Base-by-base conservation (phyloP, 441 rosid genomes). In the Rhodomyrtus psidioides region DNA sequence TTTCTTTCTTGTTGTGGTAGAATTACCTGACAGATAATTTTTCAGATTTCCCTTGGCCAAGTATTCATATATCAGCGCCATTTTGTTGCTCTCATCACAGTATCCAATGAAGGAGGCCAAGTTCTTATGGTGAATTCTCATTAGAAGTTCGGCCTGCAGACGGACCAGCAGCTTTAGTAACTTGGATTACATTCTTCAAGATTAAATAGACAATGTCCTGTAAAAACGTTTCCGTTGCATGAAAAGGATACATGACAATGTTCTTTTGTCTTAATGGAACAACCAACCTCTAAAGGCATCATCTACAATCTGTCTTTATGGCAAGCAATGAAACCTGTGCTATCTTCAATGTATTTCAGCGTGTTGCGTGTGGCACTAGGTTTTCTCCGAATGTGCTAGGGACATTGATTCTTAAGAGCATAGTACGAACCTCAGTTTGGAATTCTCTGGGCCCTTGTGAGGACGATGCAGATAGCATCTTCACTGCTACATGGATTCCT, bases 21-120 rank as follows among this genome's bases (percentile, higher is more conserved):
- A n/a, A 34, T 53, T 81, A 85, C 89, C 89, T 85, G 86, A 85
- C 9, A 88, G 70, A 55, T 42, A n/a, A 23, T 19, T 54, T 42
- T 83, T 59, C 54, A 88, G 83, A 75, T 86, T 88, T n/a, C 89
- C 89, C 23, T 86, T 86, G 1, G 84, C 87, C 89, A 88, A 54
- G 55, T 57, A 88, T 27, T 86, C 88, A 9, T 81, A 88, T 4
- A 88, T 59, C 23, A 88, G 83, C 30, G 81, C 86, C 84, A 83
- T 86, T 19, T 79, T 79, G 6, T n/a, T 26, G 58, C 27, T 39
- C 26, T 88, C 88, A 59, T 83, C 62, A 34, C 86, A 88, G 65
- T 83, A 84, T 55, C 86, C 86, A 26, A 84, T 75, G 82, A 84
- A 84, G 60, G 86, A 84, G 30, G 53, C 55, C 88, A 88, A n/a